These are phyloP conservation scores for Umbelopsis sp. DNA, from an alignment of 192 early-diverging fungal genomes.

Conservation along the genomic window DNA sequence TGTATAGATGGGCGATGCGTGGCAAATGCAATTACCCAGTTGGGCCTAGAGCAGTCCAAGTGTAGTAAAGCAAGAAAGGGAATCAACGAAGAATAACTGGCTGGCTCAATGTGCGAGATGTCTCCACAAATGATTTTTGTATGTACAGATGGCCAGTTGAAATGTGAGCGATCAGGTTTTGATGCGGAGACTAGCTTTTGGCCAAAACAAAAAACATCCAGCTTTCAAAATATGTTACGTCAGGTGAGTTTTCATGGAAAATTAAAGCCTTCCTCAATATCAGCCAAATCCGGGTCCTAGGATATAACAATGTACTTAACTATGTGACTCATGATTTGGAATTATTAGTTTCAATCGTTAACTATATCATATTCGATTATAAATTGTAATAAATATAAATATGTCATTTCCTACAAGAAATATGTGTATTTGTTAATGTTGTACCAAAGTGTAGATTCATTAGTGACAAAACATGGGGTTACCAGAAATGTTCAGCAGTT, in stretches of 20 bases:
- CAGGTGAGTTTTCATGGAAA: not conserved
- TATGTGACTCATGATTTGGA: too few relatives aligned
- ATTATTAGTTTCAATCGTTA: too few relatives aligned
- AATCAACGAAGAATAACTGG: not conserved
- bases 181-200: not conserved
- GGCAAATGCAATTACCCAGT: not conserved
- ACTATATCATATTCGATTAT: too few relatives aligned
- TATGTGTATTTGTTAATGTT: too few relatives aligned
- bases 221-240: not conserved
- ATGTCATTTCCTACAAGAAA: too few relatives aligned
- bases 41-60: not conserved
- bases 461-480: too few relatives aligned
- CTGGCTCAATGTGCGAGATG: not conserved
- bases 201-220: conserved; percentile 13
- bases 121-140: conserved; percentile 2
- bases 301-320: too few relatives aligned
- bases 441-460: too few relatives aligned
- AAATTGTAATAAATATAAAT: too few relatives aligned
- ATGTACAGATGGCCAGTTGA: conserved; percentile 15
- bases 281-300: too few relatives aligned
- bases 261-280: too few relatives aligned
- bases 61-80: not conserved
- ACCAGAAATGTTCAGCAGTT: too few relatives aligned
- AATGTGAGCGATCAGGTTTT: not conserved
- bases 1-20: not conserved